phyloP scores from a whole-genome alignment of 805 yeast genomes.

The Pichia pseudocactophila region DNA sequence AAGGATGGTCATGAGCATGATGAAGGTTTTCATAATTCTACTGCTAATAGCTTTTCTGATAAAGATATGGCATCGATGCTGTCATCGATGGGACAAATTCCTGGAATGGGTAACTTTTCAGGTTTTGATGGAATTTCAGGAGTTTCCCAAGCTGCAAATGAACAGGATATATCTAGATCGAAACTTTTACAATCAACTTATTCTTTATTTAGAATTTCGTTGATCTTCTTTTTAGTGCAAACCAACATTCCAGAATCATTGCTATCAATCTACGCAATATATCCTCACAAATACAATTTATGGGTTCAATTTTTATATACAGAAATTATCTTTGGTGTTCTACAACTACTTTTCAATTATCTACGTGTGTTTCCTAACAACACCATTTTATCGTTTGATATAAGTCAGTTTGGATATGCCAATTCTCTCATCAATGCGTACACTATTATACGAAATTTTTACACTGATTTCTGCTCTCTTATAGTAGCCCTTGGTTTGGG shows the following conservation, averaged over 20 bases:
- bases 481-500: constrained; percentile 2
- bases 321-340: constrained; percentile 1
- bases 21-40: neutral
- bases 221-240: neutral
- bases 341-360: constrained; percentile 2
- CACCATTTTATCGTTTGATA: constrained; percentile 8
- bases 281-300: neutral
- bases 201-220: constrained; percentile 1
- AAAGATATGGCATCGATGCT: constrained; percentile 15
- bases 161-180: constrained; percentile 1
- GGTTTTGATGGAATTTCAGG: neutral
- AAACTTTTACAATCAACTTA: constrained; percentile 4
- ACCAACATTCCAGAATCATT: neutral
- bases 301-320: constrained; percentile 5
- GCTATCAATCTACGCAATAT: neutral
- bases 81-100: constrained; percentile 4
- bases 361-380: constrained; percentile 5
- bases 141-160: neutral
- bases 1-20: constrained; percentile 5
- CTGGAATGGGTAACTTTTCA: neutral
- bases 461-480: constrained; percentile 4
- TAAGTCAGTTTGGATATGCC: constrained; percentile 4
- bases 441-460: constrained; percentile 4
- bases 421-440: constrained; percentile 5
- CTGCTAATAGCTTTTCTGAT: neutral